Percentiles rank a stretch among this genome's conserved stretches.
These are phyloP conservation scores for Penicillium sp. DNA, from an alignment of 2,329 filamentous ascomycete species.

Conservation along the genomic window DNA sequence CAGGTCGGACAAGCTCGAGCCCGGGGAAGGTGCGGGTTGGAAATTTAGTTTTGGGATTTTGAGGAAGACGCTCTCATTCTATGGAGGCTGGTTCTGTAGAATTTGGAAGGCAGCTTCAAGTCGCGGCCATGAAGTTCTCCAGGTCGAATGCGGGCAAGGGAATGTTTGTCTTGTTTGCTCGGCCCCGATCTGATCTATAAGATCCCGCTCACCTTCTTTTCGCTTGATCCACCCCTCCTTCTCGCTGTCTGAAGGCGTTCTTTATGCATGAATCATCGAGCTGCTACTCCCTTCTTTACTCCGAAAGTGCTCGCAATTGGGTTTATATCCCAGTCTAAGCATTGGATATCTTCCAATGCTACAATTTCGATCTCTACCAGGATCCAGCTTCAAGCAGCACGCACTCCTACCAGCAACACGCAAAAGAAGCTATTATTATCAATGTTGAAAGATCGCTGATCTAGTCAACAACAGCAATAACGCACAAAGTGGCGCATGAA, in stretches of 20 bases:
- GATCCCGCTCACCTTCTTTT: conserved; percentile 3
- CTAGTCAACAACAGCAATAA: background rate
- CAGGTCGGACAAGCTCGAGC: background rate
- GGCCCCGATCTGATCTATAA: conserved; percentile 1
- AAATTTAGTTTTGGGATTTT: background rate
- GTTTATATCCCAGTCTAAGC: background rate
- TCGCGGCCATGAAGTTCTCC: conserved; percentile 2
- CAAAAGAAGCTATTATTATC: background rate
- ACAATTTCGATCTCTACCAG: background rate
- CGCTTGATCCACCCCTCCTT: background rate
- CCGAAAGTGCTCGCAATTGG: background rate
- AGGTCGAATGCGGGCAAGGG: background rate
- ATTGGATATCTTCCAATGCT: background rate
- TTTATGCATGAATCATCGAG: background rate
- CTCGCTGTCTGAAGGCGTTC: background rate
- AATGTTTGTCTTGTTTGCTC: conserved; percentile 6
- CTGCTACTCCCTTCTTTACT: background rate
- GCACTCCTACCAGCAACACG: background rate
- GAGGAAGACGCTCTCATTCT: background rate
- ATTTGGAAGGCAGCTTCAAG: background rate
- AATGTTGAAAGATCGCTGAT: background rate
- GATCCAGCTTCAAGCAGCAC: background rate
- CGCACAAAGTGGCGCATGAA: background rate
- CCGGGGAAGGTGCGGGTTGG: background rate
- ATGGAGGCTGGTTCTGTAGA: background rate